Percentiles rank a stretch among this genome's conserved stretches.
Conservation (phyloP, 495 filamentous ascomycete species). For the Lentithecium fluviatile region DNA sequence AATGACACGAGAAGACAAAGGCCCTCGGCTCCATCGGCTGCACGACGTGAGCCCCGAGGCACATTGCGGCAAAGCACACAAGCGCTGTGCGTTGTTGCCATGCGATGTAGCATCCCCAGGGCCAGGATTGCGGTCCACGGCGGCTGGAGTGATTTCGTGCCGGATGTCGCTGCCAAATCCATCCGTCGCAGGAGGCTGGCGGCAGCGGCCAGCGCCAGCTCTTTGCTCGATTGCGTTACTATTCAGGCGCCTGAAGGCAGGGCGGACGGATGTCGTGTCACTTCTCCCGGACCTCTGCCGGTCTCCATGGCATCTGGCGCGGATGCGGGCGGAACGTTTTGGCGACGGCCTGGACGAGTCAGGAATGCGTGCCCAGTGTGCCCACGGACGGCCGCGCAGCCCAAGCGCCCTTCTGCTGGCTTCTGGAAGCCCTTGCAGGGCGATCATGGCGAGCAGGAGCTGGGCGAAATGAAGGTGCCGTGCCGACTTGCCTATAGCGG, state of each 20-base stretch:
- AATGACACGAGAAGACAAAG: slow-evolving; percentile 13
- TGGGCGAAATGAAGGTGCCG: slow-evolving; percentile 8
- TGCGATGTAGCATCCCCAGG: slow-evolving; percentile 27
- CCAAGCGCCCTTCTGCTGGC: slow-evolving; percentile 24
- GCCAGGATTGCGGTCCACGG: slow-evolving; percentile 6
- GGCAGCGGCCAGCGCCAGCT: not conserved
- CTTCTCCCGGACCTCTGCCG: slow-evolving; percentile 24
- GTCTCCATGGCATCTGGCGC: slow-evolving; percentile 13
- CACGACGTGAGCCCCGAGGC: slow-evolving; percentile 4
- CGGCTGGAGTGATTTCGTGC: not conserved
- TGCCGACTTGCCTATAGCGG: not conserved
- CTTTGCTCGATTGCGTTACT: slow-evolving; percentile 1
- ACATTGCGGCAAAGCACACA: slow-evolving; percentile 11
- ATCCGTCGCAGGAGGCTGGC: no score
- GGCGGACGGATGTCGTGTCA: slow-evolving; percentile 4
- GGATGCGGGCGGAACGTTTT: slow-evolving; percentile 14
- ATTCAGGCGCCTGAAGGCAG: slow-evolving; percentile 5
- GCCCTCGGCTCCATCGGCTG: slow-evolving; percentile 20
- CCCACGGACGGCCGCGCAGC: not conserved
- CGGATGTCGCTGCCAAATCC: not conserved
- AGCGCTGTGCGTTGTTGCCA: slow-evolving; percentile 13
- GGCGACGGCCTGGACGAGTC: not conserved
- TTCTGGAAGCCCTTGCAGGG: slow-evolving; percentile 14
- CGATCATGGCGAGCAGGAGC: not conserved
- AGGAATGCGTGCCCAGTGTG: not conserved